Evolutionary conservation across 495 filamentous ascomycete species (phyloP).

Genomic region (Cenococcum geophilum): DNA sequence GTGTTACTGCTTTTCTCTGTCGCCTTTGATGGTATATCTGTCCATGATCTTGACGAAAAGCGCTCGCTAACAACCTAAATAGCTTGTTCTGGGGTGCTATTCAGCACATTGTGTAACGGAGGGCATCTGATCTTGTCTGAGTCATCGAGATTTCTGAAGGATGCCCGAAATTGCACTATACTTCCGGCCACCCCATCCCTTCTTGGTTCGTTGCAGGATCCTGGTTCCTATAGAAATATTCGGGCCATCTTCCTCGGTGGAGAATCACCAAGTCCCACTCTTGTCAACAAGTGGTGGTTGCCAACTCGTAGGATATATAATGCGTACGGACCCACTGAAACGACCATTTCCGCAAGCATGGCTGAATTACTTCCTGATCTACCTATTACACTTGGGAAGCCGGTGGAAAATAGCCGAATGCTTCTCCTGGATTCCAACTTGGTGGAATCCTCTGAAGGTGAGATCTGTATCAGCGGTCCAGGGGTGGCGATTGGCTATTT

Average conservation of each 20-base stretch:
- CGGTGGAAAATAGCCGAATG: not conserved
- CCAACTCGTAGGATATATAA: conserved; percentile 27
- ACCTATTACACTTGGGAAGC: conserved; percentile 11
- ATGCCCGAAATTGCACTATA: conserved; percentile 17
- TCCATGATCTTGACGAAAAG: not conserved
- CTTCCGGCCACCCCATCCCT: conserved; percentile 25
- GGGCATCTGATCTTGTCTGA: conserved; percentile 24
- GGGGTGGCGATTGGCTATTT: conserved; percentile 15
- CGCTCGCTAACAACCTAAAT: not conserved
- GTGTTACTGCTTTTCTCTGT: conserved; percentile 18
- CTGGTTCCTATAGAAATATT: conserved; percentile 11
- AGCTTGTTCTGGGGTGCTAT: conserved; percentile 15
- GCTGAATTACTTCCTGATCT: conserved; percentile 14
- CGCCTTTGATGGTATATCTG: conserved; percentile 21
- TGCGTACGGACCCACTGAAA: conserved; percentile 39
- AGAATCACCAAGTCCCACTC: conserved; percentile 19
- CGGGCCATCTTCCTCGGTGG: conserved; percentile 30
- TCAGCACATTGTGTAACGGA: conserved; percentile 25
- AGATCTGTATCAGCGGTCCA: conserved; percentile 13
- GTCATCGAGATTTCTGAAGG: conserved; percentile 13
- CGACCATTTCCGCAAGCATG: conserved; percentile 23
- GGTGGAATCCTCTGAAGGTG: conserved; percentile 9
- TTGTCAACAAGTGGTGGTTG: conserved; percentile 25
- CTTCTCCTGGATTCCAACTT: conserved; percentile 7
- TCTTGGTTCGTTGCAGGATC: conserved; percentile 13